A percentile compares a stretch with the other conserved stretches of the same genome.
These are phyloP conservation scores for Pythium aquatile DNA, from an alignment of 352 stramenopile genomes.

Conservation along the genomic window DNA sequence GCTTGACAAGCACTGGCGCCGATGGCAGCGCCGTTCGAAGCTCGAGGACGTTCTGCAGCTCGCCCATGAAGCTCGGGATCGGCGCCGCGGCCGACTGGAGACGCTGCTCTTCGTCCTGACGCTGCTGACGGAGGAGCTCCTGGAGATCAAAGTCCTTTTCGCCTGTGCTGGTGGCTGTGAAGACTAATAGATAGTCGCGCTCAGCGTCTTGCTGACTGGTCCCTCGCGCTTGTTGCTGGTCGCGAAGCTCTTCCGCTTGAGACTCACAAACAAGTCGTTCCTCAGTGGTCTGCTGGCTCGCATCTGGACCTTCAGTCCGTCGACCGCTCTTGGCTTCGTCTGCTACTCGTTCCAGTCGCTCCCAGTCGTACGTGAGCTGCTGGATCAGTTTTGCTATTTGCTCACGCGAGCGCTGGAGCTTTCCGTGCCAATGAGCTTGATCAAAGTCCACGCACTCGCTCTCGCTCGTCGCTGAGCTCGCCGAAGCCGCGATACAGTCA, in stretches of 20 bases:
- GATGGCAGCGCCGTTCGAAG: conserved; percentile 34
- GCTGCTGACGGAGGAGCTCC: conserved; percentile 38
- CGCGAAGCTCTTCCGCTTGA: background rate
- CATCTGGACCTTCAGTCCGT: background rate
- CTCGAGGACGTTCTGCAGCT: conserved; percentile 56
- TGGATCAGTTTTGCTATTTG: conserved; percentile 29
- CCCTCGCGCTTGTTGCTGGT: background rate
- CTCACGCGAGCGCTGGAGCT: conserved; percentile 4
- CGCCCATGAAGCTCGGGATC: conserved; percentile 41
- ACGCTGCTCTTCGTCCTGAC: conserved; percentile 19
- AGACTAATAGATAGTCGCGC: conserved; percentile 44
- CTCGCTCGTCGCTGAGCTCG: background rate
- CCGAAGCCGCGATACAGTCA: conserved; percentile 1
- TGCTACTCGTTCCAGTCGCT: conserved; percentile 12
- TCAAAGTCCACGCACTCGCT: background rate
- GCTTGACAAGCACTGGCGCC: conserved; percentile 33
- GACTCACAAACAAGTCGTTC: background rate
- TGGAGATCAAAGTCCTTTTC: conserved; percentile 63
- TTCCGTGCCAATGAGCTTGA: conserved; percentile 16
- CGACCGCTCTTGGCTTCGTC: background rate
- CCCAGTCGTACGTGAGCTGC: conserved; percentile 25
- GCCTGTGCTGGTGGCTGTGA: conserved; percentile 72
- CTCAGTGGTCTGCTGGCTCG: background rate
- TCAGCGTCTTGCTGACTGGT: conserved; percentile 14
- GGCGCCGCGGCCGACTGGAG: background rate